Conservation (phyloP, 2,329 filamentous ascomycete genomes). For the Onygenales sp. region DNA sequence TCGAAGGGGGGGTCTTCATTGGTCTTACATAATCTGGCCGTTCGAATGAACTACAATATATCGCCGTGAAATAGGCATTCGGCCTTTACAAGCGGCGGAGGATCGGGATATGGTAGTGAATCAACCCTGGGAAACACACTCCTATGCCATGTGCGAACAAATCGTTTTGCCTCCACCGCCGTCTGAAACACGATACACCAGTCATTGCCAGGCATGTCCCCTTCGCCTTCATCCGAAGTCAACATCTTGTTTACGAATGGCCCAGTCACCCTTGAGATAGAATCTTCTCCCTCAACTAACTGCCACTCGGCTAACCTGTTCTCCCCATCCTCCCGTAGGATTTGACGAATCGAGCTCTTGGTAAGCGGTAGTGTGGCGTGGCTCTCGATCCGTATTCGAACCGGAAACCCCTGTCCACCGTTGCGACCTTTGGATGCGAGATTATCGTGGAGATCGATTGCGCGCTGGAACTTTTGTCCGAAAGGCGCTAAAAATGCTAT, state of each 20-base stretch:
- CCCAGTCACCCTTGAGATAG: slow-evolving; percentile 7
- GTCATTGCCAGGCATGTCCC: slow-evolving; percentile 22
- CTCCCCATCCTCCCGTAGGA: slow-evolving; percentile 11
- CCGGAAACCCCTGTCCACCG: slow-evolving; percentile 7
- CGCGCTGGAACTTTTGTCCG: slow-evolving; percentile 7
- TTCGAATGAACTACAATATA: neutral
- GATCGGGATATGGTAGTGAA: slow-evolving; percentile 5
- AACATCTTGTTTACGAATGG: slow-evolving; percentile 6
- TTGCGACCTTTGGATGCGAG: neutral
- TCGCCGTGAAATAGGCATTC: slow-evolving; percentile 13
- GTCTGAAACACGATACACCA: slow-evolving; percentile 48
- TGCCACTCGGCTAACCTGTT: slow-evolving; percentile 10
- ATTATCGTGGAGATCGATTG: slow-evolving; percentile 9
- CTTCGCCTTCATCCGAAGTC: slow-evolving; percentile 3
- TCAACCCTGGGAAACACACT: slow-evolving; percentile 28
- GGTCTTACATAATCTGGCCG: neutral
- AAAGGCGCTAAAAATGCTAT: slow-evolving; percentile 12
- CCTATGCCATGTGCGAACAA: slow-evolving; percentile 45
- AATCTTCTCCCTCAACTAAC: slow-evolving; percentile 7
- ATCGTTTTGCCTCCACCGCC: slow-evolving; percentile 44
- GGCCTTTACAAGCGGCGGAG: slow-evolving; percentile 11
- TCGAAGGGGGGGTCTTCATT: no score
- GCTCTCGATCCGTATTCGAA: slow-evolving; percentile 11
- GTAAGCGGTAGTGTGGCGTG: neutral
- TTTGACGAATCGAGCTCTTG: slow-evolving; percentile 4